Conservation (phyloP, 2,329 filamentous ascomycete species). For the Fusarium sp. region DNA sequence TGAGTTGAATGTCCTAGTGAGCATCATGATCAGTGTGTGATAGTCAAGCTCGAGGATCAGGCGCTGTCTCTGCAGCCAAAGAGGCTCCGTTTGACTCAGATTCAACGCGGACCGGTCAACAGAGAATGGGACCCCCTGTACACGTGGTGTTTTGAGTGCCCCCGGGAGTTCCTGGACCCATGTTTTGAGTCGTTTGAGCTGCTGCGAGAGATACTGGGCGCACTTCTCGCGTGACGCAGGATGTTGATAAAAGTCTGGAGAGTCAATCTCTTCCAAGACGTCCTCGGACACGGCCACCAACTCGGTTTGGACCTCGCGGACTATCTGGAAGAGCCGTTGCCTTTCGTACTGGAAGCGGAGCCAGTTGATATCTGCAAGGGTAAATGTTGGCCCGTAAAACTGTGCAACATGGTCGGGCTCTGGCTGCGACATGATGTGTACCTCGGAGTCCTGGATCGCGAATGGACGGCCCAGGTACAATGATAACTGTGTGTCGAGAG, state of each 20-base stretch:
- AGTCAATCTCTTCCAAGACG: slow-evolving; percentile 23
- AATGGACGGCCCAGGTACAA: slow-evolving; percentile 36
- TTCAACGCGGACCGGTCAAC: slow-evolving; percentile 49
- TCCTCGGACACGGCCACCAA: slow-evolving; percentile 28
- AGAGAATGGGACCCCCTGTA: slow-evolving; percentile 51
- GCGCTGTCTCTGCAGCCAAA: slow-evolving; percentile 57
- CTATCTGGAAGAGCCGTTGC: slow-evolving; percentile 24
- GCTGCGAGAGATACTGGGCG: slow-evolving; percentile 43
- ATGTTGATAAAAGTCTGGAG: slow-evolving; percentile 40
- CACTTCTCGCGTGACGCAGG: slow-evolving; percentile 41
- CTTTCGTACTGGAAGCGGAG: slow-evolving; percentile 37
- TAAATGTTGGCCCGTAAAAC: slow-evolving; percentile 30
- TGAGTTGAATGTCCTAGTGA: slow-evolving; percentile 55
- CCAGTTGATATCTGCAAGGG: slow-evolving; percentile 35
- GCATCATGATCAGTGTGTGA: slow-evolving; percentile 52
- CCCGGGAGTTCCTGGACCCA: slow-evolving; percentile 50
- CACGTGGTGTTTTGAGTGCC: slow-evolving; percentile 51
- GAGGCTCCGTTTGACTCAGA: slow-evolving; percentile 50
- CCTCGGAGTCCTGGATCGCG: background rate
- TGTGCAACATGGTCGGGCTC: slow-evolving; percentile 25
- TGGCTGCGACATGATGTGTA: background rate
- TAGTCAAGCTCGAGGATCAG: slow-evolving; percentile 57
- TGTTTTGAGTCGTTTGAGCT: slow-evolving; percentile 44
- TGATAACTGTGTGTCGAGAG: slow-evolving; percentile 33
- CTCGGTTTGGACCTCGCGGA: slow-evolving; percentile 31